Base-by-base conservation (phyloP, 78 protist species). In the Planoprotostelium fungivorum region DNA sequence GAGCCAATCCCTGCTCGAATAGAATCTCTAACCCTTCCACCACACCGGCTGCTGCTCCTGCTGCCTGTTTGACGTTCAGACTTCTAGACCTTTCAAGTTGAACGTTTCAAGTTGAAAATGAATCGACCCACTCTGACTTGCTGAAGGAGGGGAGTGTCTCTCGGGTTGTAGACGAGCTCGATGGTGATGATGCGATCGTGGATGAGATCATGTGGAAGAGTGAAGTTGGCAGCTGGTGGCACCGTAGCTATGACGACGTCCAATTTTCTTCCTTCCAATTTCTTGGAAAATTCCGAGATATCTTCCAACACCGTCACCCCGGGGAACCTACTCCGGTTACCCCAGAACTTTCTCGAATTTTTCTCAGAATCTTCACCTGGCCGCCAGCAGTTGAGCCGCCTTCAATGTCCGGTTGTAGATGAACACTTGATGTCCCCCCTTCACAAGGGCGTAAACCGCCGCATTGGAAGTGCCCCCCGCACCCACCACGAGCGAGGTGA, bases 401-500 rank as follows among this genome's bases (percentile, higher is more conserved):
- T 36, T 83, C 38, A 36, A 37, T 0, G 97, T 93, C 37, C 97
- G 83, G 88, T 96, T 96, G 88, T 29, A 89, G 37, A 96, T 86
- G 29, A 29, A 29, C 86, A 96, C 73, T 34, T 51, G 0, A 31
- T 51, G 89, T 10, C 94, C 94, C n/a, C 88, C 35, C 86, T 84
- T n/a, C 29, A 28, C 63, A 89, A 96, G 90, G 0, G 97, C 94
- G 85, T 90, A 96, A 84, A 63, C 63, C 28, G 97, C 97, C 0
- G 97, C 97, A 10, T 92, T 90, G 1, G 97, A 94, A 16, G 97
- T 91, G 63, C 97, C 97, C 0, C 97, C 97, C 0, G 97, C 97
- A 31, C 97, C 97, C 36, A 96, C 37, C 25, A 94, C 93, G 36
- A 96, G 89, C 16, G n/a, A n/a, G n/a, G n/a, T n/a, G n/a, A 31